Percentiles rank a stretch among this genome's conserved stretches.
Evolutionary conservation across 1,284 basidiomycete genomes (phyloP).

Genomic region (Wallemia mellicola): DNA sequence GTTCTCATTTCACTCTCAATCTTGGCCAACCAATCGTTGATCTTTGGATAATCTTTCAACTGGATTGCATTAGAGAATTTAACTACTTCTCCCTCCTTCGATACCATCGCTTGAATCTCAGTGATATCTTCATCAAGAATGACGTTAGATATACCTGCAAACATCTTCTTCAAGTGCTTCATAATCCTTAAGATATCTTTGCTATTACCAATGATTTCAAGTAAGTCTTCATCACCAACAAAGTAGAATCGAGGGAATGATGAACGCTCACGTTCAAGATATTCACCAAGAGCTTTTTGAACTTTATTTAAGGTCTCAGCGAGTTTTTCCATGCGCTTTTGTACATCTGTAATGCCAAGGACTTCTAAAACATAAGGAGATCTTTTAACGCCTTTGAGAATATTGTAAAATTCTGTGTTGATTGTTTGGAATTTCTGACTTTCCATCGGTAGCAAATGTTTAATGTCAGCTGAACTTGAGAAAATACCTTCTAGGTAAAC

Average conservation of each 20-base stretch:
- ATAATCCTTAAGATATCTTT: conserved; percentile 91
- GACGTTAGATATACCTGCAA: conserved; percentile 79
- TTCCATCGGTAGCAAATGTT: conserved; percentile 89
- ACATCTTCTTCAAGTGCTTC: conserved; percentile 99
- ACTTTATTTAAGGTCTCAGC: conserved; percentile 92
- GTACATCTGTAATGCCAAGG: conserved; percentile 78
- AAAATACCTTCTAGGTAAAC: conserved; percentile 98
- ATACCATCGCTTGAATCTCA: conserved; percentile 64
- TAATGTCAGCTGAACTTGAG: conserved; percentile 93
- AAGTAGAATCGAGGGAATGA: conserved; percentile 99
- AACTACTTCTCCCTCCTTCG: conserved; percentile 81
- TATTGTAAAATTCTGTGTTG: conserved; percentile 87
- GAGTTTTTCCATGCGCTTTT: conserved; percentile 87
- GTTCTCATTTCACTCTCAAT: conserved; percentile 84
- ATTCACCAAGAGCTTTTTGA: conserved; percentile 96
- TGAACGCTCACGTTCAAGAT: conserved; percentile 82
- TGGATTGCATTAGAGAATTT: conserved; percentile 51
- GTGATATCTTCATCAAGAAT: conserved; percentile 65
- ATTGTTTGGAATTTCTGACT: conserved; percentile 93
- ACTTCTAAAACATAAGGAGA: conserved; percentile 93
- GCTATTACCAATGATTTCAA: conserved; percentile 98
- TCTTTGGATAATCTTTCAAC: conserved; percentile 77
- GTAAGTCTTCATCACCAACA: conserved; percentile 90
- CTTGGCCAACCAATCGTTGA: conserved; percentile 91
- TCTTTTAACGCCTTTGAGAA: conserved; percentile 99